Conservation (phyloP, 768 basidiomycete genomes). For the Polyporus arcularius region DNA sequence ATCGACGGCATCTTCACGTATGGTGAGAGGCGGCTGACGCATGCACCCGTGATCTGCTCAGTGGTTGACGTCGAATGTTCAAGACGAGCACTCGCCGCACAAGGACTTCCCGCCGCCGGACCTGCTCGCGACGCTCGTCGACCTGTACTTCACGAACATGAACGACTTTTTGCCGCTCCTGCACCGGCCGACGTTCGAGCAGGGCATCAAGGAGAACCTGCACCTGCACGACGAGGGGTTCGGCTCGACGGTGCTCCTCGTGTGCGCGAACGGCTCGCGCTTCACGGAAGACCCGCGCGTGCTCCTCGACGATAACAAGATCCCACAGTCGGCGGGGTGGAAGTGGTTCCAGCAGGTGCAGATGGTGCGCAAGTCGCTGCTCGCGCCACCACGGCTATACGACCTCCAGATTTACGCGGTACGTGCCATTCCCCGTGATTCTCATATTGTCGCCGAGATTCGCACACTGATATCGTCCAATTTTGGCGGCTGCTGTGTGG, state of each 20-base stretch:
- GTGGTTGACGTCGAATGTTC: slow-evolving; percentile 30
- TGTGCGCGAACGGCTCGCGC: slow-evolving; percentile 53
- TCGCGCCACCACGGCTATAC: slow-evolving; percentile 59
- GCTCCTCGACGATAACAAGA: slow-evolving; percentile 25
- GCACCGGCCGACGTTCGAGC: slow-evolving; percentile 48
- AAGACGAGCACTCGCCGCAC: slow-evolving; percentile 28
- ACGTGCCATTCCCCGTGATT: slow-evolving; percentile 21
- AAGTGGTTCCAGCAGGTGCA: slow-evolving; percentile 62
- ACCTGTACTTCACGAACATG: slow-evolving; percentile 47
- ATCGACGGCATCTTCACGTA: neutral
- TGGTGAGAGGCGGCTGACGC: neutral
- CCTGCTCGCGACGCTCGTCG: slow-evolving; percentile 44
- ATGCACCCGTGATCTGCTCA: slow-evolving; percentile 2
- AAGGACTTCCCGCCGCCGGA: slow-evolving; percentile 36
- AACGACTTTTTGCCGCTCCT: slow-evolving; percentile 49
- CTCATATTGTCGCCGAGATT: neutral
- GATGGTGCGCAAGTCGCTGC: slow-evolving; percentile 55
- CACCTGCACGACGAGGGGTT: slow-evolving; percentile 46
- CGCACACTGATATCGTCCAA: neutral
- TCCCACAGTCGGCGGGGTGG: slow-evolving; percentile 42
- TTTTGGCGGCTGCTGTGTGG: neutral
- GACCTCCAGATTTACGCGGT: slow-evolving; percentile 74
- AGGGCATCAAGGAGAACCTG: slow-evolving; percentile 36
- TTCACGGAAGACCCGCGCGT: slow-evolving; percentile 55
- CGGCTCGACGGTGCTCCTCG: slow-evolving; percentile 45